Evolutionary conservation across 352 stramenopile genomes (phyloP).

Genomic region (Phytopythium vexans): DNA sequence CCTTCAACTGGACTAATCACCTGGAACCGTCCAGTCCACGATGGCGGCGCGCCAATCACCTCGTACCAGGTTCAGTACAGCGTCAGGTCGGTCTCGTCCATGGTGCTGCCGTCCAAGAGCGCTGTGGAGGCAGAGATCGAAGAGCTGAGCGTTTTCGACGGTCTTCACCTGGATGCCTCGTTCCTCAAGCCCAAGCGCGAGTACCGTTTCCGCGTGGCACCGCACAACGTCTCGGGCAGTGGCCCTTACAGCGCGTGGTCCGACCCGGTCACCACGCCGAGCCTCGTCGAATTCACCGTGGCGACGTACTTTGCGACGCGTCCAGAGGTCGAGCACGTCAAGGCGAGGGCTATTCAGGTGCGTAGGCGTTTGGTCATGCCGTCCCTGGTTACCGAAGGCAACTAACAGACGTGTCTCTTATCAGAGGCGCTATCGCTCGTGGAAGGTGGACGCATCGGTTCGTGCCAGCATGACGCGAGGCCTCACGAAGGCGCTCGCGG

Average conservation of each 20-base stretch:
- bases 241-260: conserved; percentile 35
- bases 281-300: conserved; percentile 70
- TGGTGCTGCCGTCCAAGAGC: neutral
- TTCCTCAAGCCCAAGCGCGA: conserved; percentile 52
- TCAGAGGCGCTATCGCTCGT: conserved; percentile 31
- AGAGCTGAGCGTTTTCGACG: conserved; percentile 37
- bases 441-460: conserved; percentile 12
- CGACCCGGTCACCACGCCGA: conserved; percentile 36
- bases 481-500: conserved; percentile 12
- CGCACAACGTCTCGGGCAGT: conserved; percentile 40
- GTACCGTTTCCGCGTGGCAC: conserved; percentile 55
- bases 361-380: neutral
- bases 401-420: neutral
- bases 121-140: conserved; percentile 27
- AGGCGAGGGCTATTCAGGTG: conserved; percentile 44
- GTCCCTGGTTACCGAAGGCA: neutral
- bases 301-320: conserved; percentile 46
- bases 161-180: conserved; percentile 25
- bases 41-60: conserved; percentile 45
- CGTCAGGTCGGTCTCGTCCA: conserved; percentile 7
- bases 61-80: conserved; percentile 58
- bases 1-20: conserved; percentile 37
- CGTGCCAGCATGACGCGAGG: conserved; percentile 9
- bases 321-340: conserved; percentile 43
- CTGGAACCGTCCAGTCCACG: conserved; percentile 40